Base-by-base conservation (phyloP, 768 basidiomycete species). In the Leucosporidium creatinivorum region DNA sequence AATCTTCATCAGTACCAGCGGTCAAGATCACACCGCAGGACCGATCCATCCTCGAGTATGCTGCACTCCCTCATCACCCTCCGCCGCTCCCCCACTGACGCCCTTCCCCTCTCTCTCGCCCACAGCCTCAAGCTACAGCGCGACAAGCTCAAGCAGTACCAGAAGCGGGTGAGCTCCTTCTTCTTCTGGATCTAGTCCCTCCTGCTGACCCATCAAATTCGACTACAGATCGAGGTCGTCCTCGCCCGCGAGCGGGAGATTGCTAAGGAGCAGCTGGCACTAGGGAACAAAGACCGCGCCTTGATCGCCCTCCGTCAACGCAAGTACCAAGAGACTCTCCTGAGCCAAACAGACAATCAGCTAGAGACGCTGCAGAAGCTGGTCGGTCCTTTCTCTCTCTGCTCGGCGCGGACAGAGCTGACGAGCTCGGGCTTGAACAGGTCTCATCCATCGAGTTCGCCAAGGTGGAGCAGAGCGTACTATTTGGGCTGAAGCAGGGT, bases 381-480 rank as follows among this genome's bases (percentile, higher is more conserved):
- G 58, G 94, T 93, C 69, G 69, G 86, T 80, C 48, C 33, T 33
- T 33, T 33, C 33, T 4, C 33, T 33, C 33, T 33, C 10, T 26
- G 39, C 4, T 28, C n/a, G 36, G 4, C 30, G 44, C 58, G 21
- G 36, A 12, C 36, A n/a, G 33, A 58, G 23, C 58, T 25, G 21
- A 17, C 56, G 30, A 21, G 4, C 33, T 10, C 6, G 49, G 25
- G 8, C 28, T 4, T 6, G 30, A 65, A 65, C 75, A 99, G 94
- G 93, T 97, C 30, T 89, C 91, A 5, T 89, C 88, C 0, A 96
- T 99, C 74, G 96, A 99, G 77, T 98, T 96, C 80, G 92, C 96
- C 10, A 82, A 93, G 58, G 86, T 98, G 26, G 90, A 98, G 78
- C 85, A 89, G 55, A 92, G 93, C 3, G 89, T 99, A 15, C 76